Evolutionary conservation across 75 land plant species (phyloP).

Genomic region (Azolla pinnata): DNA sequence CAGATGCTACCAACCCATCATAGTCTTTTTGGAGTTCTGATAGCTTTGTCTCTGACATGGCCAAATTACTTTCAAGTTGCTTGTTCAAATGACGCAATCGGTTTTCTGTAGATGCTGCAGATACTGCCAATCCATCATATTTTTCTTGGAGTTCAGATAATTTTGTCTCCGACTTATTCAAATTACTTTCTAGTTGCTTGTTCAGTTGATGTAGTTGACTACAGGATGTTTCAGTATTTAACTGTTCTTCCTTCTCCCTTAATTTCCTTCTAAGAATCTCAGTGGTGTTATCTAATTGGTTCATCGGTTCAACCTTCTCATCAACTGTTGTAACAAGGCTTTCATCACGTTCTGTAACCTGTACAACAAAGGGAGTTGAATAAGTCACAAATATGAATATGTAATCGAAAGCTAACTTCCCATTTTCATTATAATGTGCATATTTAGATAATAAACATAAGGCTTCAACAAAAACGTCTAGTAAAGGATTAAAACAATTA

Average conservation of each 20-base stretch:
- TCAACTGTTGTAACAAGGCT: background rate
- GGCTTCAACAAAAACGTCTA: too few species aligned
- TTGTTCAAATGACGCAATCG: conserved; percentile 4
- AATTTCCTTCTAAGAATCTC: conserved; percentile 1
- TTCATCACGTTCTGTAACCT: background rate
- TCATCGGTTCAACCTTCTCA: background rate
- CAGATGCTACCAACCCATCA: background rate
- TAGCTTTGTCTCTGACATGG: conserved; percentile 1
- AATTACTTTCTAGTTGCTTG: conserved; percentile 3
- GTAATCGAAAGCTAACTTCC: too few species aligned
- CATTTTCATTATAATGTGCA: too few species aligned
- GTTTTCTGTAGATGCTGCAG: background rate
- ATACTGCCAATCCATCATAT: background rate
- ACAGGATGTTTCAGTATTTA: too few species aligned
- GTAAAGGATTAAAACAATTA: too few species aligned
- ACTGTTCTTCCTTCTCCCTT: background rate
- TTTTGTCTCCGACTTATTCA: background rate
- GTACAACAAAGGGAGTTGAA: too few species aligned
- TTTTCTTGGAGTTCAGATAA: conserved; percentile 2
- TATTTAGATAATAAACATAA: too few species aligned
- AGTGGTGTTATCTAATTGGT: background rate
- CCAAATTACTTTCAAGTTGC: conserved; percentile 1
- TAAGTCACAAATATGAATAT: too few species aligned
- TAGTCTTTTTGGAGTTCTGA: conserved; percentile 5
- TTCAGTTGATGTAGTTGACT: too few species aligned